Percentiles rank a stretch among this genome's conserved stretches.
phyloP scores from a whole-genome alignment of 2,329 filamentous ascomycete species.

The Paecilomyces sp. region DNA sequence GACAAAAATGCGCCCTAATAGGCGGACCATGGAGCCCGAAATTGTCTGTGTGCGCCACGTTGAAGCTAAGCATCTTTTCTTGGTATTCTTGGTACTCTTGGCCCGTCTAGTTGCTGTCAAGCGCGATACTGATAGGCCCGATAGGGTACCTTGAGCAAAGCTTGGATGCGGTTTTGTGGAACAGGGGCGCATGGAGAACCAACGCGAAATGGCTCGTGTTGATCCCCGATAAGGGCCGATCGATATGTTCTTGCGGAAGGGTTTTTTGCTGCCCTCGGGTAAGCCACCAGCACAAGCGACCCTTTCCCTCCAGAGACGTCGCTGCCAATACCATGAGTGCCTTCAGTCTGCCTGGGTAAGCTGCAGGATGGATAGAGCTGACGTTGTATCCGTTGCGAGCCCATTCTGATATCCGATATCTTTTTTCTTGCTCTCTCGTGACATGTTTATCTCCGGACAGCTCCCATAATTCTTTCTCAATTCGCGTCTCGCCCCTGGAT shows the following conservation, averaged over 20 bases:
- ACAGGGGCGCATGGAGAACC: background rate
- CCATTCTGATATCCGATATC: background rate
- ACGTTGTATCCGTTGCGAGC: background rate
- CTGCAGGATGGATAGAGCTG: background rate
- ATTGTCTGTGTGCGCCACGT: background rate
- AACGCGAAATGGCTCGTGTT: background rate
- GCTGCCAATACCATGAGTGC: background rate
- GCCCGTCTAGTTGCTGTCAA: background rate
- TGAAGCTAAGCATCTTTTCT: background rate
- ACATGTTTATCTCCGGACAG: background rate
- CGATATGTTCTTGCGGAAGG: background rate
- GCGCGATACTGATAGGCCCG: background rate
- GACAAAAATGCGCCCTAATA: background rate
- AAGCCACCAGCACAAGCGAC: background rate
- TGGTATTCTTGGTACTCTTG: background rate
- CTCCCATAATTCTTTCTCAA: background rate
- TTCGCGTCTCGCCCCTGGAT: background rate
- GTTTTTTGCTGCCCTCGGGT: background rate
- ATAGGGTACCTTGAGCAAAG: background rate
- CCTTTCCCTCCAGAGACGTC: background rate
- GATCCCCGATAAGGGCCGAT: background rate
- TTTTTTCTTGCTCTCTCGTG: background rate
- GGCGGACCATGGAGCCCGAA: background rate
- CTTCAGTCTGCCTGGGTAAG: background rate
- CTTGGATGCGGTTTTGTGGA: background rate